Evolutionary conservation across 306 rosid species (phyloP), one percentile per base, ranked within the genome.

Genomic region (Mimosa bimucronata): DNA sequence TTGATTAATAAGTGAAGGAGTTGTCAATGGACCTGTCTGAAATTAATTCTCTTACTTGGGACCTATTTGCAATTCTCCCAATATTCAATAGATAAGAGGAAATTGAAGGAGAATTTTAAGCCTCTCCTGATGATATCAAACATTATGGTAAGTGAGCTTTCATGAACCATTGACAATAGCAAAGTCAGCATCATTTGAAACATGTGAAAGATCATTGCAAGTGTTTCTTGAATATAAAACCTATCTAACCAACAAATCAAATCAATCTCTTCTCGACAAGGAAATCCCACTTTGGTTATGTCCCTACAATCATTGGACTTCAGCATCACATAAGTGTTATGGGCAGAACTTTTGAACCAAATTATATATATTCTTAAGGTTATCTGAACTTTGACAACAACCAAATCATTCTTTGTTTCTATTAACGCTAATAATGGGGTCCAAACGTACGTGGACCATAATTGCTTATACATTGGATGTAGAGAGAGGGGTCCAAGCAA

Each of bases 381-480:
- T 82, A 78, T 82, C 67, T 12, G 23, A 60, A 77, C 62, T 71
- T 69, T 71, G 64, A 78, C 78, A 50, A 78, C 78, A 9, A 65
- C 65, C 66, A 74, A 74, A 81, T 67, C 73, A 50, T 30, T 80
- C 28, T 37, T 21, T 73, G 53, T 34, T 61, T n/a, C 76, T 68
- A 12, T 30, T 2, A 61, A 38, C 28, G 2, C 25, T 64, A 42
- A n/a, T 53, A 75, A 2, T 76, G 13, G 26, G 66, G 71, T 67
- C 40, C 78, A 75, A 50, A 42, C 67, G 75, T 53, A 78, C 75
- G 66, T 48, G 21, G 61, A 45, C 66, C 28, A 61, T 62, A 37
- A 58, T 77, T 67, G 80, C 41, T 58, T 9, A 29, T 76, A 70
- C 77, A 69, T 61, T 82, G 79, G 75, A 79, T 30, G 71, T 65